Conservation (phyloP, 2,329 filamentous ascomycete genomes). For the Trichophyton verrucosum region DNA sequence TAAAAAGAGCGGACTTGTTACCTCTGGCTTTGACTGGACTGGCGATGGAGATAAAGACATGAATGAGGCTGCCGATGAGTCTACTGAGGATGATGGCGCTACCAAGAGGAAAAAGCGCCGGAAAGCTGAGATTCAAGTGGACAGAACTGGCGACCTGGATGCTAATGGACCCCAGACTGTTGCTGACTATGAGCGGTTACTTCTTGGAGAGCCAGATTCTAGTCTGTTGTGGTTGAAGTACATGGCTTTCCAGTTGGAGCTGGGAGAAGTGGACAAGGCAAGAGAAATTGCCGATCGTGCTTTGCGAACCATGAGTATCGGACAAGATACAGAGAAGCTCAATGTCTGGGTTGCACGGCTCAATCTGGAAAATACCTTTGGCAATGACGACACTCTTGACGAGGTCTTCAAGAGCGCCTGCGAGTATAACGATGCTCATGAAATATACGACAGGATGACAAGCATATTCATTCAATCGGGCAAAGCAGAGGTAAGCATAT, state of each 20-base stretch:
- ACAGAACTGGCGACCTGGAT: constrained; percentile 85
- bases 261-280: constrained; percentile 78
- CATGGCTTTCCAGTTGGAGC: constrained; percentile 95
- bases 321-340: constrained; percentile 82
- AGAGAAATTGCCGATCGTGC: constrained; percentile 83
- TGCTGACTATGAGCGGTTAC: constrained; percentile 83
- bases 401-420: constrained; percentile 84
- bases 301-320: constrained; percentile 77
- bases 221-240: constrained; percentile 90
- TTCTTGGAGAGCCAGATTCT: constrained; percentile 87
- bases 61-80: constrained; percentile 16
- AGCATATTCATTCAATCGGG: constrained; percentile 91
- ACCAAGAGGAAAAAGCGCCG: constrained; percentile 58
- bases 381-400: constrained; percentile 68
- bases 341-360: constrained; percentile 92
- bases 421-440: constrained; percentile 83
- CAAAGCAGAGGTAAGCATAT: constrained; percentile 59
- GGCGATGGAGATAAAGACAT: constrained; percentile 44
- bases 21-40: constrained; percentile 79
- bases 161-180: constrained; percentile 76
- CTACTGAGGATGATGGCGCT: constrained; percentile 32
- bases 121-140: constrained; percentile 67
- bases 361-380: constrained; percentile 87
- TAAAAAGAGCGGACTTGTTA: constrained; percentile 48
- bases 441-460: constrained; percentile 76